A percentile compares a stretch with the other conserved stretches of the same genome.
phyloP scores from a whole-genome alignment of 179 eudicot species.

The Silene noctiflora region DNA sequence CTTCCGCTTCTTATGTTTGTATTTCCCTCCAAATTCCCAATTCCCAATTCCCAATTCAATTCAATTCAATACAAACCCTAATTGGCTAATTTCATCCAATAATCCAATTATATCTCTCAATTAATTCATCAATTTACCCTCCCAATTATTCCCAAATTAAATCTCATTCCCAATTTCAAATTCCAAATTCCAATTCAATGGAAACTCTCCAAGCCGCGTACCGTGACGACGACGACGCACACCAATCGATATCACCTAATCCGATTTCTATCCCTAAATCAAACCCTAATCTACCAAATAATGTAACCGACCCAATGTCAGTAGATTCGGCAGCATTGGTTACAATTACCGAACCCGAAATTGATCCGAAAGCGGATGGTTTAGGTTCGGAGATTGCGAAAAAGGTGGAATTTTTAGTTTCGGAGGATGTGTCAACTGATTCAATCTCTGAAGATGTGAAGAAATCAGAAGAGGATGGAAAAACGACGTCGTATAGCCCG shows the following conservation, averaged over 20 bases:
- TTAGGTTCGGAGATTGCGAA: conserved; percentile 21
- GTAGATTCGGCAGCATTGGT: too few relatives aligned
- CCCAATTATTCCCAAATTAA: neutral
- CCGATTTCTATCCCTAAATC: conserved; percentile 8
- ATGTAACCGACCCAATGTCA: too few relatives aligned
- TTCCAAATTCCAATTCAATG: conserved; percentile 27
- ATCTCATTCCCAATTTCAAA: neutral
- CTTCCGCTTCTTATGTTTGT: neutral
- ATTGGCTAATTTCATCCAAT: neutral
- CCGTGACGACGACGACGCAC: conserved; percentile 33
- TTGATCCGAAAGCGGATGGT: conserved; percentile 28
- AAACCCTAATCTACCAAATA: neutral
- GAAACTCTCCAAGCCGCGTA: conserved; percentile 44
- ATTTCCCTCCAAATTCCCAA: neutral
- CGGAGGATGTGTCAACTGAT: conserved; percentile 37
- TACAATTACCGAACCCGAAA: conserved; percentile 10
- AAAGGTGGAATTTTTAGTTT: neutral
- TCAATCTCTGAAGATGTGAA: conserved; percentile 38
- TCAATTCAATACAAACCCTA: neutral
- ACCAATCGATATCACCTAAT: neutral
- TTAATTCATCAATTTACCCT: neutral
- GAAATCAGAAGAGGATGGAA: conserved; percentile 21
- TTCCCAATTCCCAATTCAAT: too few relatives aligned
- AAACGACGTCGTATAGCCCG: conserved; percentile 24
- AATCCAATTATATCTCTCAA: neutral